Evolutionary conservation across 2,329 filamentous ascomycete species (phyloP).

Genomic region (Aspergillus arachidicola): DNA sequence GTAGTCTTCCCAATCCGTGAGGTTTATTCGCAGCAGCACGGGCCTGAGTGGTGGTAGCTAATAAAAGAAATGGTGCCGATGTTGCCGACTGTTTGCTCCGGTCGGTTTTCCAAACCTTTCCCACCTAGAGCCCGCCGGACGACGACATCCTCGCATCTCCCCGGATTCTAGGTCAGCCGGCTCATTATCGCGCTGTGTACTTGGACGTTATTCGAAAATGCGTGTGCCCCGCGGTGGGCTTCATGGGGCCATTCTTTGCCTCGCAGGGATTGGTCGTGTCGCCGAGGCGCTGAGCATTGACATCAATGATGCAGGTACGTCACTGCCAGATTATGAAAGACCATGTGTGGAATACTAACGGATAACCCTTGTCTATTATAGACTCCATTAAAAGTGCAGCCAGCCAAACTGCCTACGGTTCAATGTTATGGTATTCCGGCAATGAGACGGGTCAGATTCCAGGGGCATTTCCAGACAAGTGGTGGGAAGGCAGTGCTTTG

Average conservation of each 20-base stretch:
- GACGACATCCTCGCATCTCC: neutral
- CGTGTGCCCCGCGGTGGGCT: neutral
- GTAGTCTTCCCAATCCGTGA: neutral
- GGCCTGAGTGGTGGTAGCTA: neutral
- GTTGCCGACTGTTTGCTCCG: neutral
- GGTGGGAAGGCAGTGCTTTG: conserved; percentile 73
- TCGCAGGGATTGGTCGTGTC: neutral
- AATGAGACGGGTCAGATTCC: conserved; percentile 54
- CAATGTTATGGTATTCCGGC: conserved; percentile 57
- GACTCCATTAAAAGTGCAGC: conserved; percentile 50
- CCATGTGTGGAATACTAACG: neutral
- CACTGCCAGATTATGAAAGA: neutral
- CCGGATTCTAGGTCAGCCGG: neutral
- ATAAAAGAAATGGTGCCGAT: conserved; percentile 8
- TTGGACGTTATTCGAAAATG: neutral
- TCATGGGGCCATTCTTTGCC: neutral
- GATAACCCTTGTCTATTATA: conserved; percentile 4
- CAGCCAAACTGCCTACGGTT: conserved; percentile 46
- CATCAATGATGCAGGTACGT: conserved; percentile 10
- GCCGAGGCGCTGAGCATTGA: neutral
- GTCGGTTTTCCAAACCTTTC: neutral
- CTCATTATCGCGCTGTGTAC: neutral
- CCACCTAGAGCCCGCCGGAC: neutral
- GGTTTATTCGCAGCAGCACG: neutral
- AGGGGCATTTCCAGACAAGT: conserved; percentile 68